Evolutionary conservation across 768 basidiomycete species (phyloP), one percentile per base, ranked within the genome.

Genomic region (Rhodotorula sphaerocarpa): DNA sequence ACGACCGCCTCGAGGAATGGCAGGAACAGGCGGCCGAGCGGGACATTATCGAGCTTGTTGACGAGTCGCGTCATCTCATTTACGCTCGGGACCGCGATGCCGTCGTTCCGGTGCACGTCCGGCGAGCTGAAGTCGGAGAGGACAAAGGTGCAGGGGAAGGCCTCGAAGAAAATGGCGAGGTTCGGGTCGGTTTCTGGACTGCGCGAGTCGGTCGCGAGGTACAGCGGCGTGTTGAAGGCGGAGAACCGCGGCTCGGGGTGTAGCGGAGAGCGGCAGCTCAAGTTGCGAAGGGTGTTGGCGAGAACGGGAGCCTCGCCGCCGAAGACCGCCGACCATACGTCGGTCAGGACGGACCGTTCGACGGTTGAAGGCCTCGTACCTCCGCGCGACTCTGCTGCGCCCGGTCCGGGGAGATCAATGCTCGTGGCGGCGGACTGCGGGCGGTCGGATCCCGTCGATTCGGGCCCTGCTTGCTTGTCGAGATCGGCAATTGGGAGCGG

Each of bases 1-100:
- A 90, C 80, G 75, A 86, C 76, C 10, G 83, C 86, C 71, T 88
- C 86, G 50, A 88, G 69, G 66, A 87, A 81, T 3, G 86, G 84
- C 21, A 80, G 63, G 14, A 86, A 66, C 57, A 82, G 80, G 16
- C 66, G 63, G 16, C 71, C 77, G 66, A 87, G 72, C 39, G 48
- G 65, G 21, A 81, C 71, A 2, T 79, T 80, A 63, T 85, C 84
- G 53, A 79, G 71, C 15, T 69, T 75, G 63, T 80, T 83, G 30
- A 68, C 73, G 55, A 82, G 52, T 16, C 58, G 60, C 36, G 73
- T 71, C 63, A 82, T 73, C 18, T 70, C 67, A 36, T 36, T 27
- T 23, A 70, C 69, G 70, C 46, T 73, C 65, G 16, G 25, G 34
- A 57, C 60, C 44, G 43, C 60, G 27, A 50, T 18, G 14, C 50